These are phyloP conservation scores for Debaryomyces coudertii DNA, from an alignment of 1,139 yeast genomes.

Conservation along the genomic window DNA sequence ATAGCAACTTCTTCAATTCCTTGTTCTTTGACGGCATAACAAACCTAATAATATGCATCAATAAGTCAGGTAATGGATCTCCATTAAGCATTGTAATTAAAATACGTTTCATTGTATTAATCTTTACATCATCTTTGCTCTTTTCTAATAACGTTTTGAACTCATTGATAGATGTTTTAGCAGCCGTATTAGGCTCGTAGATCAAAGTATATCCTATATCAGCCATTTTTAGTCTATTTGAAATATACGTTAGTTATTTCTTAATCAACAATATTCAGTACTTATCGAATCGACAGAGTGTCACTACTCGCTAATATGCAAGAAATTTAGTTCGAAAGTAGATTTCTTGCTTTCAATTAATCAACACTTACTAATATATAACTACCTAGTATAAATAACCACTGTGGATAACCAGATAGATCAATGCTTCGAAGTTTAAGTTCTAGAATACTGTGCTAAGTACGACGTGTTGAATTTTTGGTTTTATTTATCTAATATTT, in stretches of 20 bases:
- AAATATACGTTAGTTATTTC: neutral
- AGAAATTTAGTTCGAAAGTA: neutral
- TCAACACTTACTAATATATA: slow-evolving; percentile 3
- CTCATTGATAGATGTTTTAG: slow-evolving; percentile 73
- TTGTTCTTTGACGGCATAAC: slow-evolving; percentile 96
- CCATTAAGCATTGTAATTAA: slow-evolving; percentile 89
- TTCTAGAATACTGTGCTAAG: neutral
- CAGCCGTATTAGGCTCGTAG: slow-evolving; percentile 73
- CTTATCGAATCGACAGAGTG: slow-evolving; percentile 7
- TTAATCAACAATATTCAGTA: neutral
- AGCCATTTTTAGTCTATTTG: slow-evolving; percentile 30
- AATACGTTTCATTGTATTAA: slow-evolving; percentile 87
- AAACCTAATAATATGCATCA: slow-evolving; percentile 96
- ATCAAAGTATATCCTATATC: slow-evolving; percentile 72
- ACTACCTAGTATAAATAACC: neutral
- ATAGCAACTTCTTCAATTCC: slow-evolving; percentile 86
- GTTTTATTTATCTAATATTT: slow-evolving; percentile 1
- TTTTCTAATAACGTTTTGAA: slow-evolving; percentile 82
- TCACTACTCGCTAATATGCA: neutral
- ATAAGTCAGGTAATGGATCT: slow-evolving; percentile 89
- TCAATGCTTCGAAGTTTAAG: slow-evolving; percentile 5
- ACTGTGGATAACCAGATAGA: neutral
- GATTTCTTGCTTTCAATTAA: neutral
- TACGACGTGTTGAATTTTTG: slow-evolving; percentile 12
- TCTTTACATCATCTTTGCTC: slow-evolving; percentile 85